Evolutionary conservation across 2,329 filamentous ascomycete species (phyloP).

Genomic region (Xylaria digitata): DNA sequence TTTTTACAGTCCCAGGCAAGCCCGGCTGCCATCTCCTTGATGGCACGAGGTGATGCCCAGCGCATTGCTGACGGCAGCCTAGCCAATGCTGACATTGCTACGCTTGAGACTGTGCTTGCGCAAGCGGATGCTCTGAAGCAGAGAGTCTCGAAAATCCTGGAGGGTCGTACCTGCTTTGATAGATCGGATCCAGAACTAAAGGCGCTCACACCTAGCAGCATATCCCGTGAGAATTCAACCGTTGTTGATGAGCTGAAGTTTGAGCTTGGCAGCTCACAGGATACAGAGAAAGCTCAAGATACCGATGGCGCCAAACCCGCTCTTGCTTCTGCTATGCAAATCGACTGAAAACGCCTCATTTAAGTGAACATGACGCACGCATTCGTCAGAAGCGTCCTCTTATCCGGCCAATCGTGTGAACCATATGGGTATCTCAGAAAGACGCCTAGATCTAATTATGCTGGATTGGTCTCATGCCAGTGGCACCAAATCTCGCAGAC

Average conservation of each 20-base stretch:
- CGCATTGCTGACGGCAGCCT: slow-evolving; percentile 57
- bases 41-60: slow-evolving; percentile 60
- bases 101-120: slow-evolving; percentile 61
- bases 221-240: slow-evolving; percentile 37
- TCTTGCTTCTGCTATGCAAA: slow-evolving; percentile 43
- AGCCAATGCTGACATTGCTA: slow-evolving; percentile 55
- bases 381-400: slow-evolving; percentile 9
- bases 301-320: slow-evolving; percentile 19
- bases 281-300: slow-evolving; percentile 25
- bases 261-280: slow-evolving; percentile 28
- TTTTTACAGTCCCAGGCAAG: slow-evolving; percentile 57
- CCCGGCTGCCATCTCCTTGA: slow-evolving; percentile 58
- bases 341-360: slow-evolving; percentile 40
- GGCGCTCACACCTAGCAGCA: slow-evolving; percentile 36
- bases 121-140: slow-evolving; percentile 59
- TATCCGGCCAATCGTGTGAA: background rate
- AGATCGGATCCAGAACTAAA: slow-evolving; percentile 27
- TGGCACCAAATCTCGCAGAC: slow-evolving; percentile 11
- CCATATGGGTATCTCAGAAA: slow-evolving; percentile 1
- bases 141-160: slow-evolving; percentile 56
- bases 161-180: slow-evolving; percentile 30
- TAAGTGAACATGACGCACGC: background rate
- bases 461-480: background rate
- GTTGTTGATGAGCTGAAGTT: slow-evolving; percentile 40
- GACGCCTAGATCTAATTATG: background rate